Evolutionary conservation across 2,329 filamentous ascomycete genomes (phyloP), one percentile per base, ranked within the genome.

Genomic region (Thelonectria rubi): DNA sequence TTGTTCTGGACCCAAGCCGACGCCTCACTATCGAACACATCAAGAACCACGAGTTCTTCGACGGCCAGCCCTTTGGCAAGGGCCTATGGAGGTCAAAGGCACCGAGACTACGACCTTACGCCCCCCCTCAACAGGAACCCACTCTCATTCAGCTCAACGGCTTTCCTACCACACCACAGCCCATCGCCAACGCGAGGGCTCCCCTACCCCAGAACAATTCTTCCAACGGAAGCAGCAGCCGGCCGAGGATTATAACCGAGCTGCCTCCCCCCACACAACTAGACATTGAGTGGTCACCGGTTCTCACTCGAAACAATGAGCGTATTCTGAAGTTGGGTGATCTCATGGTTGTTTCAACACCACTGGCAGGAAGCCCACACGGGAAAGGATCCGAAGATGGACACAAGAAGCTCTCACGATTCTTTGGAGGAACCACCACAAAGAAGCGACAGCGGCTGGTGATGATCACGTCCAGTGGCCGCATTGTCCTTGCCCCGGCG

Each of bases 241-340:
- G 93, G 32, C 85, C 91, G 2, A 85, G 93, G 63, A 88, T 97
- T 62, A 96, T 99, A 63, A 98, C 95, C 1, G 95, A 99, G 76
- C 84, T 99, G 10, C 93, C 95, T 15, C 94, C 95, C n/a, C 95
- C 95, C 1, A 97, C 92, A 52, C 95, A 98, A 76, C 82, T 99
- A 24, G 95, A 99, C 73, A 97, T 99, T 59, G 95, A 99, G 78
- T 99, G 95, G 95, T 97, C 94, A 1, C 95, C 95, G 1, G 94
- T 99, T 5, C 81, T 99, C 57, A 97, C 92, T 10, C 89, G 90
- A 72, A 90, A 88, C 62, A 97, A 98, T 73, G 95, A 99, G 77
- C 88, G 95, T 37, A 99, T 99, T 68, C 78, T 99, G 65, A 97
- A 97, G 76, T 82, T 99, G 20, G 95, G 95, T 2, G 97, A 99